Evolutionary conservation across 1,139 yeast species (phyloP).

Genomic region (Geotrichum carabidarum): DNA sequence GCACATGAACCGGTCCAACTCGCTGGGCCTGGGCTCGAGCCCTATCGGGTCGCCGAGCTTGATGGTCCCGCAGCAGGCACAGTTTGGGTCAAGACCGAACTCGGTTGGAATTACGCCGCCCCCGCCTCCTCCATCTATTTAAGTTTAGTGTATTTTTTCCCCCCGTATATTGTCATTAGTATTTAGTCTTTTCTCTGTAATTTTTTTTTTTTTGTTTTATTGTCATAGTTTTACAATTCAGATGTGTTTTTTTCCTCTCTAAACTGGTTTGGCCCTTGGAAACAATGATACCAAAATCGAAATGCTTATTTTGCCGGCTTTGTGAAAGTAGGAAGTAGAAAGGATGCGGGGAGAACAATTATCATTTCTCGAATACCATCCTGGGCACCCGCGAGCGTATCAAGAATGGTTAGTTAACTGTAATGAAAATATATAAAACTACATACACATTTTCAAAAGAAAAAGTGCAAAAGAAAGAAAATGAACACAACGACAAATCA

Average conservation of each 20-base stretch:
- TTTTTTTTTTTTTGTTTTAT: neutral
- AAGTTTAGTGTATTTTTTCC: neutral
- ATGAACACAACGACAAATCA: neutral
- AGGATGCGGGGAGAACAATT: too few relatives aligned
- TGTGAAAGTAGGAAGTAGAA: too few relatives aligned
- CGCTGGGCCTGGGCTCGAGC: constrained; percentile 4
- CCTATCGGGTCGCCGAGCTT: constrained; percentile 3
- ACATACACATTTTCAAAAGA: neutral
- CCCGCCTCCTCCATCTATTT: constrained; percentile 5
- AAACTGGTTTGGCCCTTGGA: neutral
- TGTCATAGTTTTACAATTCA: neutral
- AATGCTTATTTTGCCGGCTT: too few relatives aligned
- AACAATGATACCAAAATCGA: too few relatives aligned
- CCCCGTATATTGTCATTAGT: neutral
- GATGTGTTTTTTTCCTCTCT: neutral
- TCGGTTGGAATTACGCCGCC: constrained; percentile 7
- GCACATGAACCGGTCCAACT: neutral
- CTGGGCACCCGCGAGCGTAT: too few relatives aligned
- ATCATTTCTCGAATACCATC: too few relatives aligned
- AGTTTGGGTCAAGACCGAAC: neutral
- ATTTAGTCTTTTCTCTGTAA: neutral
- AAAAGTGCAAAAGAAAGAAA: neutral
- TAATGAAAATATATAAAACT: neutral
- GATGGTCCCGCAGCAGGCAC: neutral
- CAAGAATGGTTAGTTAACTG: too few relatives aligned